Evolutionary conservation across 805 yeast species (phyloP), one percentile per base, ranked within the genome.

Genomic region (Suhomyces sp.): DNA sequence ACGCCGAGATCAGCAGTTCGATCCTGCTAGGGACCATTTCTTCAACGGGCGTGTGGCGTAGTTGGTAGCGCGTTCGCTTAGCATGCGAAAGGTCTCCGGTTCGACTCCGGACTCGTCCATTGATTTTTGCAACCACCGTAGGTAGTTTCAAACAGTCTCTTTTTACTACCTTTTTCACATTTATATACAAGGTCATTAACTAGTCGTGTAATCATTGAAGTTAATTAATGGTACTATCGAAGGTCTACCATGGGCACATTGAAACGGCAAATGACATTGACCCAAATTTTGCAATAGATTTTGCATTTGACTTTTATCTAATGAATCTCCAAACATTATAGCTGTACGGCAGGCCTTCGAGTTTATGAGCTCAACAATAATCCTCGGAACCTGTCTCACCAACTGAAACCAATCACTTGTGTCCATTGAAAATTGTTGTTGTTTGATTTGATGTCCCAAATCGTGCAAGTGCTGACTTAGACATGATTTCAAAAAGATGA

Each of bases 181-280:
- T 35, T 5, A 40, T 25, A 33, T 36, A 38, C 35, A 39, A 38
- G 8, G 41, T 18, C 35, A 37, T 10, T 21, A 11, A 10, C 12
- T 31, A 14, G n/a, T 14, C 24, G 26, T 16, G 31, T 19, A 16
- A 23, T 17, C 25, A 28, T 35, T 25, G 21, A 55, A 34, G 24
- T 59, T 56, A 20, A 58, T 58, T 3, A 77, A 40, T 0, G 90
- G 88, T 1, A 77, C 71, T 9, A 82, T 53, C 0, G 88, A 74
- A 0, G 95, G 95, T 37, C 95, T 58, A 0, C 95, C 95, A 54
- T 87, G 95, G 0, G 95, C 95, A 64, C 95, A 88, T 36, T 74
- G 79, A 44, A 84, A 82, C 0, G 95, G 95, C 13, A 68, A 56
- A 10, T 58, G 47, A 48, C 95, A 85, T 3, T 35, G 15, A 0